phyloP scores from a whole-genome alignment of 805 yeast species.

The Schwanniomyces sp. region DNA sequence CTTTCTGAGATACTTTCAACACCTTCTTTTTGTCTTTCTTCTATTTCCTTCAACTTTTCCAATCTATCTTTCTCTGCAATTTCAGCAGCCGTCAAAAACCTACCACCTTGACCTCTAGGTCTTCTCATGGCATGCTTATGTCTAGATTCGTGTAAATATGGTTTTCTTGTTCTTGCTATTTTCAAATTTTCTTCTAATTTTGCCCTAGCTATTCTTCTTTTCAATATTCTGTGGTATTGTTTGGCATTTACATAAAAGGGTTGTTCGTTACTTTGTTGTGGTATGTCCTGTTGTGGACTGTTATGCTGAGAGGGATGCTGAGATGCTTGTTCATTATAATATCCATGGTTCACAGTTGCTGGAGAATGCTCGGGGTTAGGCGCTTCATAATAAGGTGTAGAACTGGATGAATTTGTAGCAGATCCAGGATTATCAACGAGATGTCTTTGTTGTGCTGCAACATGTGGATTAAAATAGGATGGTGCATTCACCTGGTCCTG shows the following conservation, averaged over 20 bases:
- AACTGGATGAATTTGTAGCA: slow-evolving; percentile 6
- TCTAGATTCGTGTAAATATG: slow-evolving; percentile 93
- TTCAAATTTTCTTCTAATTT: slow-evolving; percentile 85
- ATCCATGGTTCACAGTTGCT: slow-evolving; percentile 7
- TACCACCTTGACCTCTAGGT: slow-evolving; percentile 98
- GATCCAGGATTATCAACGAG: slow-evolving; percentile 7
- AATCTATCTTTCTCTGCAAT: slow-evolving; percentile 45
- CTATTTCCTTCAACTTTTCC: slow-evolving; percentile 37
- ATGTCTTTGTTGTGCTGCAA: slow-evolving; percentile 1
- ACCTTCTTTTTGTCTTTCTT: slow-evolving; percentile 17
- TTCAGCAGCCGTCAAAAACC: slow-evolving; percentile 90
- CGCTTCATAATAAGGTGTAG: slow-evolving; percentile 21
- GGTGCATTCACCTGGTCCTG: slow-evolving; percentile 15
- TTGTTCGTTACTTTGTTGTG: slow-evolving; percentile 54
- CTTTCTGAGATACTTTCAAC: not conserved
- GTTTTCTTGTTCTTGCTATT: slow-evolving; percentile 86
- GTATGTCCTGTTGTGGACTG: slow-evolving; percentile 8
- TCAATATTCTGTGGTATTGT: slow-evolving; percentile 92
- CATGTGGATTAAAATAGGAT: slow-evolving; percentile 14
- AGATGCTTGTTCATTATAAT: slow-evolving; percentile 10
- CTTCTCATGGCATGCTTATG: slow-evolving; percentile 99
- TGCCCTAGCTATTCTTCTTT: slow-evolving; percentile 91
- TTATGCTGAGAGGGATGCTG: slow-evolving; percentile 8
- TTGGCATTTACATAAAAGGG: slow-evolving; percentile 98
- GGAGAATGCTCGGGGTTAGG: slow-evolving; percentile 12